phyloP scores from a whole-genome alignment of 1,284 basidiomycete species.

The Moniliophthora roreri region DNA sequence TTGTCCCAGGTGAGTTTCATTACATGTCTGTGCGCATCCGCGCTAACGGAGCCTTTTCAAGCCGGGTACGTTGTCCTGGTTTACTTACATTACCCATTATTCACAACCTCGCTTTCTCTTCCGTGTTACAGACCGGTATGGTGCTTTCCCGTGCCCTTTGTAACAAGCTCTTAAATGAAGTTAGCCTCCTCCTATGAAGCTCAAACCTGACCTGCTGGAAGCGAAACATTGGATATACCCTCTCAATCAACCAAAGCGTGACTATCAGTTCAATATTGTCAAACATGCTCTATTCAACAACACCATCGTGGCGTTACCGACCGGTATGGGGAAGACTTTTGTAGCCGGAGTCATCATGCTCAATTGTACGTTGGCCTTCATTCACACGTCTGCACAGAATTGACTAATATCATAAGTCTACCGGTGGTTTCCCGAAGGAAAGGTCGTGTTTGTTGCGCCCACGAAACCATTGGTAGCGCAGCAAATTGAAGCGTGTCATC shows the following conservation, averaged over 20 bases:
- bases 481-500: constrained; percentile 92
- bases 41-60: constrained; percentile 21
- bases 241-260: constrained; percentile 83
- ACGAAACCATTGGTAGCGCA: constrained; percentile 96
- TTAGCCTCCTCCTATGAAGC: constrained; percentile 77
- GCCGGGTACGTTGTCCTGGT: constrained; percentile 43
- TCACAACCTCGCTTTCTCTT: not conserved
- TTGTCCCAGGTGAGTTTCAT: constrained; percentile 52
- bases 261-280: constrained; percentile 96
- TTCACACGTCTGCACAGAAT: not conserved
- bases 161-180: constrained; percentile 10
- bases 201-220: constrained; percentile 73
- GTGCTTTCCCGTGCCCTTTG: constrained; percentile 2
- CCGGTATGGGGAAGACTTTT: constrained; percentile 97
- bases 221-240: constrained; percentile 92
- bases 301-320: constrained; percentile 92
- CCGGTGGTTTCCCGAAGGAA: constrained; percentile 92
- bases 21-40: constrained; percentile 1
- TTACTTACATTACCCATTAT: too few species aligned
- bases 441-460: constrained; percentile 94
- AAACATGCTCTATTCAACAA: constrained; percentile 89
- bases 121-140: constrained; percentile 32
- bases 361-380: constrained; percentile 64
- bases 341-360: constrained; percentile 97
- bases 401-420: constrained; percentile 57